phyloP scores from a whole-genome alignment of 192 early-diverging fungal genomes.

The Umbelopsis sp. region DNA sequence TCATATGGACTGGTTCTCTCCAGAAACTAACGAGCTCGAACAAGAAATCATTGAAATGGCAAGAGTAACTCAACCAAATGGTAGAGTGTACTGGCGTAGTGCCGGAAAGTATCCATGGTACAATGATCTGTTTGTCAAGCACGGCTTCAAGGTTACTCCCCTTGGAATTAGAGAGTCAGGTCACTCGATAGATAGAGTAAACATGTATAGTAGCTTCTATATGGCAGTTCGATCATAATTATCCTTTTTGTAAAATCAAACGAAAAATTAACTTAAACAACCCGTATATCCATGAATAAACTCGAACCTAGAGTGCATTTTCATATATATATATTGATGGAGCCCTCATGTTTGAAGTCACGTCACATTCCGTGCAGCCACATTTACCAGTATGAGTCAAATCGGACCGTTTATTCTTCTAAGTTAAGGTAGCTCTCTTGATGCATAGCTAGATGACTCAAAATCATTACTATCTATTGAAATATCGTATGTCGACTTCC shows the following conservation, averaged over 20 bases:
- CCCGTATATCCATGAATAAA: too few species aligned
- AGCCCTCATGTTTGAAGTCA: too few species aligned
- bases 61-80: constrained; percentile 60
- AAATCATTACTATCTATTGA: too few species aligned
- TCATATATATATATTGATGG: too few species aligned
- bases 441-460: too few species aligned
- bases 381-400: too few species aligned
- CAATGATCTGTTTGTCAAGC: constrained; percentile 68
- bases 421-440: too few species aligned
- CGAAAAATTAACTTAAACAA: too few species aligned
- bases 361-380: too few species aligned
- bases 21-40: constrained; percentile 48
- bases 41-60: constrained; percentile 70
- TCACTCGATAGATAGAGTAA: constrained; percentile 76
- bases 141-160: constrained; percentile 70
- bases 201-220: constrained; percentile 82
- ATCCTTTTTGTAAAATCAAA: not conserved
- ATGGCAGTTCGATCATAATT: constrained; percentile 45
- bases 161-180: constrained; percentile 68
- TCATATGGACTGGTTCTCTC: constrained; percentile 86
- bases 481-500: too few species aligned
- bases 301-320: too few species aligned
- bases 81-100: constrained; percentile 80
- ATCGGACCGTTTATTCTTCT: too few species aligned
- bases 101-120: constrained; percentile 86